Conservation (phyloP, 257 asterid genomes). For the Solanum ossicruentum region DNA sequence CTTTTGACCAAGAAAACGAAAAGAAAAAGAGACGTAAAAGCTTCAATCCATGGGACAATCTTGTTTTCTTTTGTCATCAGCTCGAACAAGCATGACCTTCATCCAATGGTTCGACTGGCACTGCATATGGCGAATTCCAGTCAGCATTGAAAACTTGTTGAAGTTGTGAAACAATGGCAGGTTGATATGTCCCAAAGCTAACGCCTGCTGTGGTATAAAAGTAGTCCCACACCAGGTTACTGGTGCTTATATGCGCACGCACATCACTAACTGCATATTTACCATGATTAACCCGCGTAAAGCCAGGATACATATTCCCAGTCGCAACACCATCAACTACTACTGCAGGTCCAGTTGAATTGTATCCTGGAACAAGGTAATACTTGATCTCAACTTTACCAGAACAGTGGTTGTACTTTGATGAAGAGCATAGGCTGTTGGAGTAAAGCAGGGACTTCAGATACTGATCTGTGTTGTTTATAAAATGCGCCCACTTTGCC, state of each 20-base stretch:
- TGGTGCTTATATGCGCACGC: conserved; percentile 75
- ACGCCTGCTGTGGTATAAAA: conserved; percentile 66
- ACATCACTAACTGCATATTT: conserved; percentile 71
- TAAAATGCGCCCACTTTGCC: conserved; percentile 67
- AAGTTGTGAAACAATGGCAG: conserved; percentile 54
- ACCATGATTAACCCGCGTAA: conserved; percentile 73
- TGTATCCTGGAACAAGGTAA: conserved; percentile 67
- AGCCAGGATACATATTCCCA: conserved; percentile 54
- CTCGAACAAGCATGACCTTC: conserved; percentile 31
- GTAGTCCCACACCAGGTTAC: conserved; percentile 83
- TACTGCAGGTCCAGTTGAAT: conserved; percentile 60
- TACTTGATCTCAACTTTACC: conserved; percentile 77
- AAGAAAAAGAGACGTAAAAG: not conserved
- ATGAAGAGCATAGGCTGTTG: conserved; percentile 59
- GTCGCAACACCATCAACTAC: conserved; percentile 29
- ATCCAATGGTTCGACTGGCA: conserved; percentile 39
- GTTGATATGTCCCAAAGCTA: conserved; percentile 65
- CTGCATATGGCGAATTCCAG: conserved; percentile 72
- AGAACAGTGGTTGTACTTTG: conserved; percentile 43
- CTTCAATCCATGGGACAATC: not conserved
- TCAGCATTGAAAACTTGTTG: conserved; percentile 75
- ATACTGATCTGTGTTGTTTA: conserved; percentile 50
- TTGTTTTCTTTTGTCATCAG: not conserved
- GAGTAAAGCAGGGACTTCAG: conserved; percentile 66
- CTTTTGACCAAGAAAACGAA: not conserved